These are phyloP conservation scores for Cladosporium sphaerospermum DNA, from an alignment of 2,329 filamentous ascomycete species.

Conservation along the genomic window DNA sequence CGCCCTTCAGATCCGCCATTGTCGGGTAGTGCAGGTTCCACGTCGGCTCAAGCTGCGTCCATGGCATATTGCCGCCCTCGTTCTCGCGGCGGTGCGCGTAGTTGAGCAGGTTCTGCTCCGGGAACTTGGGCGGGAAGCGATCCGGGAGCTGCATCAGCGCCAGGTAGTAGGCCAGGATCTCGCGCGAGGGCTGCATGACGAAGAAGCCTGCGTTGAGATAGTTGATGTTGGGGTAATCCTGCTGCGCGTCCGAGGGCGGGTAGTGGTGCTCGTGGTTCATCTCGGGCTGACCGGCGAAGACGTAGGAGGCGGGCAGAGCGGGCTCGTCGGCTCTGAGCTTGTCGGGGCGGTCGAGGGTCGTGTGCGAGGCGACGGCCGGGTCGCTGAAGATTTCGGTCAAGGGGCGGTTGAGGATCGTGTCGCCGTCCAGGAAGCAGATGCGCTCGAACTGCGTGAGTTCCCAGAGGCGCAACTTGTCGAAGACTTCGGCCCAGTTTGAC, in stretches of 20 bases:
- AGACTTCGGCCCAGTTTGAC: constrained; percentile 29
- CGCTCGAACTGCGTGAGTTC: constrained; percentile 33
- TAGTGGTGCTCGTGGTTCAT: constrained; percentile 29
- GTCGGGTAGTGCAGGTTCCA: constrained; percentile 36
- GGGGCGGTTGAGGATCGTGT: constrained; percentile 25
- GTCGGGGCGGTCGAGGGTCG: constrained; percentile 15
- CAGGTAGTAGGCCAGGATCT: constrained; percentile 30
- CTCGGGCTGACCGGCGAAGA: constrained; percentile 31
- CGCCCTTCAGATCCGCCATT: constrained; percentile 31
- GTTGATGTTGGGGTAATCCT: constrained; percentile 26
- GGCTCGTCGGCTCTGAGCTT: constrained; percentile 21
- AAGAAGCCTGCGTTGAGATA: constrained; percentile 37
- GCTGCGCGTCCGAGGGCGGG: constrained; percentile 27
- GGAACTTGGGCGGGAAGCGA: constrained; percentile 29
- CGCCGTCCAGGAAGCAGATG: constrained; percentile 32
- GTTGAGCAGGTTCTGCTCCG: constrained; percentile 35
- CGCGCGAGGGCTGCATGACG: constrained; percentile 28
- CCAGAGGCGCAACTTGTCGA: constrained; percentile 36
- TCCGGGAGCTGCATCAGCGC: constrained; percentile 25
- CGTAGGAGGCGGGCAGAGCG: constrained; percentile 27
- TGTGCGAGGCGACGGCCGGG: constrained; percentile 18
- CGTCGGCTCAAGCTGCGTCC: constrained; percentile 30
- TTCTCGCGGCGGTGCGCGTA: constrained; percentile 26
- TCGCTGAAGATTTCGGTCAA: constrained; percentile 32
- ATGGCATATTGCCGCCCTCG: constrained; percentile 35